These are phyloP conservation scores for Populus trichocarpa DNA, from an alignment of 441 rosid genomes.

Conservation along the genomic window DNA sequence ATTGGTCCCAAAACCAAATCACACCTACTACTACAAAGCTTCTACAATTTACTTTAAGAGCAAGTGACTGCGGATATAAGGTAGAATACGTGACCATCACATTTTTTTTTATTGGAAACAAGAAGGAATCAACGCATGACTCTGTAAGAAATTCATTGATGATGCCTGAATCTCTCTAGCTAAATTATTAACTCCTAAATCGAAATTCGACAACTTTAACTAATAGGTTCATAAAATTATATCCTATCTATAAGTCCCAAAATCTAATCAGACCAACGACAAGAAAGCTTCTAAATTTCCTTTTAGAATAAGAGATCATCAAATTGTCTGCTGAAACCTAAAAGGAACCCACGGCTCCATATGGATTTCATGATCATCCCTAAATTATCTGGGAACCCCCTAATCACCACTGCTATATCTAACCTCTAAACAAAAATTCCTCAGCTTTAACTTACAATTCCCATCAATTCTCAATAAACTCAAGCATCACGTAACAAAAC, in stretches of 20 bases:
- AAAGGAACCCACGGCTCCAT: no score
- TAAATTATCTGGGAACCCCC: background rate
- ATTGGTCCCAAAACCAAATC: no score
- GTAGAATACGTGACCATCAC: no score
- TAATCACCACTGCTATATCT: background rate
- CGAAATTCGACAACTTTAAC: background rate
- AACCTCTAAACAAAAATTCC: background rate
- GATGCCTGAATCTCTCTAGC: no score
- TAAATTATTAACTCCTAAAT: background rate
- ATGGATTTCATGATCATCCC: no score
- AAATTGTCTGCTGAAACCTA: background rate
- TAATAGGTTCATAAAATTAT: background rate
- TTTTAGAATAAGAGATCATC: background rate
- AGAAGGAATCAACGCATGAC: no score
- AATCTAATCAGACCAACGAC: background rate
- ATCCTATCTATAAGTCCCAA: background rate
- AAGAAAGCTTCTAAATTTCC: background rate
- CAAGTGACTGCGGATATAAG: no score
- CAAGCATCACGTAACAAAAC: background rate
- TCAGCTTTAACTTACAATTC: background rate
- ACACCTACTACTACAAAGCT: no score
- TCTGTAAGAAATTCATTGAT: no score
- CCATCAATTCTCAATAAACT: background rate
- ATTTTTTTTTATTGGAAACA: no score
- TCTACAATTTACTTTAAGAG: no score